Percentiles rank a stretch among this genome's conserved stretches.
These are phyloP conservation scores for Clonostachys rosea DNA, from an alignment of 2,329 filamentous ascomycete species.

Conservation along the genomic window DNA sequence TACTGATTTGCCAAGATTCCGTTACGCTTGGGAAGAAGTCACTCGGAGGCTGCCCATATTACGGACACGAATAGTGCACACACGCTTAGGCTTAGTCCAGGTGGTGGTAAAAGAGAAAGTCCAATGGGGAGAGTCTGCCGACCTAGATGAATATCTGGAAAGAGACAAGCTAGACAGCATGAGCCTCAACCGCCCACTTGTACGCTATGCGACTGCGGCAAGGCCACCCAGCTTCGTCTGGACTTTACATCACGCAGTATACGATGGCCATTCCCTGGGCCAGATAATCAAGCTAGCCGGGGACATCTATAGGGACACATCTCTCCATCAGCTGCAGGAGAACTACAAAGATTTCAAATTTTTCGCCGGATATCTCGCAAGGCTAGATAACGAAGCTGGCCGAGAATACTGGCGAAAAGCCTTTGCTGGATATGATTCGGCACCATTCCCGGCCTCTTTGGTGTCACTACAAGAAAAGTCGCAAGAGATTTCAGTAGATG, in stretches of 20 bases:
- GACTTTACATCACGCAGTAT: constrained; percentile 11
- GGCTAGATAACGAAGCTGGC: neutral
- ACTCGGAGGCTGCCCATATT: neutral
- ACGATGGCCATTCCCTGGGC: constrained; percentile 8
- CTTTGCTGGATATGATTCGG: constrained; percentile 16
- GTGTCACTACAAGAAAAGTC: neutral
- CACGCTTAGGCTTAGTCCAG: constrained; percentile 27
- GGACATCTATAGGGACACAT: neutral
- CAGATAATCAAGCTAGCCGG: neutral
- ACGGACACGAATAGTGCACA: neutral
- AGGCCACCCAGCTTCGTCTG: constrained; percentile 6
- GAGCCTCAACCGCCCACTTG: constrained; percentile 9
- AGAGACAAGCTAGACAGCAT: constrained; percentile 19
- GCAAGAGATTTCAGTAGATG: neutral
- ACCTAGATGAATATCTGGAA: constrained; percentile 22
- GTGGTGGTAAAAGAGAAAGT: constrained; percentile 31
- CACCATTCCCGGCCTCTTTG: constrained; percentile 33
- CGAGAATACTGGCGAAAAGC: neutral
- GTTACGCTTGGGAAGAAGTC: neutral
- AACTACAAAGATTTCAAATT: neutral
- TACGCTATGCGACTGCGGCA: constrained; percentile 10
- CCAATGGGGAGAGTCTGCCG: constrained; percentile 16
- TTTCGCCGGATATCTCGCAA: neutral
- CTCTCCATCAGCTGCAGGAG: neutral
- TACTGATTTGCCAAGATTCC: neutral